Evolutionary conservation across 2,329 filamentous ascomycete species (phyloP).

Genomic region (Periconia sp.): DNA sequence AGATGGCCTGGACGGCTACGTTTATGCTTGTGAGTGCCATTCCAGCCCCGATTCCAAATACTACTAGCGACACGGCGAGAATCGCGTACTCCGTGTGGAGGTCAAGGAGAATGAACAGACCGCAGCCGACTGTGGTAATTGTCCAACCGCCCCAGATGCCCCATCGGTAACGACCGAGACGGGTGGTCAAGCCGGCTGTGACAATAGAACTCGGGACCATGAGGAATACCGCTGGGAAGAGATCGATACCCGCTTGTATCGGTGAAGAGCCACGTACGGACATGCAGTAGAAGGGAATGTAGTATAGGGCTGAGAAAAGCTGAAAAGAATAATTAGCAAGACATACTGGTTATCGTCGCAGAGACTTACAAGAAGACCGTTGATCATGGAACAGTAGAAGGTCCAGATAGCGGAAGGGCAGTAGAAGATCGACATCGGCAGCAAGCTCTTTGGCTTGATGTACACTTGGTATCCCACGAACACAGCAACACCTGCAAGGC

Average conservation of each 20-base stretch:
- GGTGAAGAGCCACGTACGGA: conserved; percentile 42
- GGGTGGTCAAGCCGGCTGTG: conserved; percentile 29
- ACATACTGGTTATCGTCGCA: not conserved
- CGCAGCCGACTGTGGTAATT: conserved; percentile 44
- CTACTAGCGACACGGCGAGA: conserved; percentile 46
- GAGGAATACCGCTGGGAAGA: conserved; percentile 46
- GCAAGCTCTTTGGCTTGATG: conserved; percentile 42
- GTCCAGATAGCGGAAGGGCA: conserved; percentile 44
- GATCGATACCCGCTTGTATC: conserved; percentile 45
- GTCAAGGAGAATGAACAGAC: conserved; percentile 47
- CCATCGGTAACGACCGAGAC: conserved; percentile 45
- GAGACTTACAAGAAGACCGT: conserved; percentile 51
- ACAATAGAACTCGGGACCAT: conserved; percentile 34
- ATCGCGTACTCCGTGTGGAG: conserved; percentile 37
- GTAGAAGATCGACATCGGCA: conserved; percentile 47
- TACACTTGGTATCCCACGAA: conserved; percentile 46
- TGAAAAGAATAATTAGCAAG: conserved; percentile 17
- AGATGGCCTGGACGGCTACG: conserved; percentile 47
- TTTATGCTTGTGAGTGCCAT: conserved; percentile 50
- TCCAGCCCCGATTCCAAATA: conserved; percentile 51
- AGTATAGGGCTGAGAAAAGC: conserved; percentile 52
- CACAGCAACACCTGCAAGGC: conserved; percentile 34
- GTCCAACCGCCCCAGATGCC: conserved; percentile 52
- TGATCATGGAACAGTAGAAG: conserved; percentile 50
- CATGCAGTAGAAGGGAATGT: conserved; percentile 50